Evolutionary conservation across 352 stramenopile genomes (phyloP).

Genomic region (Phytopythium aichiense): DNA sequence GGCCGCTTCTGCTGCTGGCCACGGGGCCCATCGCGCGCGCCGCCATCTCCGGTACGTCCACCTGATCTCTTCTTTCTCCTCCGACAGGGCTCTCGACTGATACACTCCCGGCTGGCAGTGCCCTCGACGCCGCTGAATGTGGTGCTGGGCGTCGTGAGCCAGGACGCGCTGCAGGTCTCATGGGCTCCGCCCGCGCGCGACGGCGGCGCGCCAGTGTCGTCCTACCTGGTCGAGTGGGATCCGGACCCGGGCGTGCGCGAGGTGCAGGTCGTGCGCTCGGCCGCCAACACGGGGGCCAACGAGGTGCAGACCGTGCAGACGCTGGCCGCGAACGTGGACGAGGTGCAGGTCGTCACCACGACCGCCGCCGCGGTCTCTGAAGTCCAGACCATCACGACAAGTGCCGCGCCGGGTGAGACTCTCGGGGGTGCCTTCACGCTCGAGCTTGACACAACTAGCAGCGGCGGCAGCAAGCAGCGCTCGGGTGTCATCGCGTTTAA

Average conservation of each 20-base stretch:
- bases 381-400: conserved; percentile 87
- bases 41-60: conserved; percentile 2
- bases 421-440: conserved; percentile 90
- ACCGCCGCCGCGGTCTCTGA: conserved; percentile 52
- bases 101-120: conserved; percentile 2
- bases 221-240: conserved; percentile 91
- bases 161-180: conserved; percentile 60
- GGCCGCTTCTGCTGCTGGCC: background rate
- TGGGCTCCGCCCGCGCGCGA: conserved; percentile 74
- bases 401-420: conserved; percentile 72
- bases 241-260: conserved; percentile 84
- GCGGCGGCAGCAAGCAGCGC: conserved; percentile 85
- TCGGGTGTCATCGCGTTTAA: conserved; percentile 91
- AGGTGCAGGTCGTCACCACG: conserved; percentile 87
- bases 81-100: background rate
- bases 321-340: conserved; percentile 75
- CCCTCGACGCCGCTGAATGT: conserved; percentile 62
- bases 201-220: conserved; percentile 70
- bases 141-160: conserved; percentile 56
- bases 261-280: conserved; percentile 84
- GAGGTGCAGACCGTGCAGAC: conserved; percentile 93
- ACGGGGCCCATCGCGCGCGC: conserved; percentile 1
- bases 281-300: conserved; percentile 87
- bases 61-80: background rate
- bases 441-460: conserved; percentile 84